Conservation (phyloP, 768 basidiomycete species). For the Agaricus blazei region DNA sequence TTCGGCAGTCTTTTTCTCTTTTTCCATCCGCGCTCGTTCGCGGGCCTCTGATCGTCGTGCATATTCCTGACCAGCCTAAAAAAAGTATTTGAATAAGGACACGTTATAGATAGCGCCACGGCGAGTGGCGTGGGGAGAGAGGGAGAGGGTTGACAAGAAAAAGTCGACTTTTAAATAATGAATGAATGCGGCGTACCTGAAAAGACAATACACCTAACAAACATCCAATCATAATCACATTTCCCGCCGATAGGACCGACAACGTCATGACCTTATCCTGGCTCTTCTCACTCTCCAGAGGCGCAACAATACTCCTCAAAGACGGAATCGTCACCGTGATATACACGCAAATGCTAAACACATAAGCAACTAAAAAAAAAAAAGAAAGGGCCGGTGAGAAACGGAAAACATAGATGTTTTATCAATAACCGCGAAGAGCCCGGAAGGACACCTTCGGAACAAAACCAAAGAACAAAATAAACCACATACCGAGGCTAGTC, state of each 20-base stretch:
- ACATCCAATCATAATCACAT: slow-evolving; percentile 73
- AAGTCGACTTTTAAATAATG: slow-evolving; percentile 2
- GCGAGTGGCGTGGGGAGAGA: not conserved
- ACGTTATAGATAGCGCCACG: not conserved
- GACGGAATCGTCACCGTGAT: slow-evolving; percentile 75
- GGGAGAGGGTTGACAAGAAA: not conserved
- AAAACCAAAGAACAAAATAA: not conserved
- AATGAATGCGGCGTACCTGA: slow-evolving; percentile 50
- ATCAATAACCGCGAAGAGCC: not conserved
- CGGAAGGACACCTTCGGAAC: not conserved
- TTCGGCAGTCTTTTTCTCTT: slow-evolving; percentile 21
- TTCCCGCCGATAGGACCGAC: slow-evolving; percentile 78
- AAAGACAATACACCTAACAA: slow-evolving; percentile 61
- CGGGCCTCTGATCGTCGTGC: slow-evolving; percentile 58
- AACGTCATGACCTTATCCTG: slow-evolving; percentile 74
- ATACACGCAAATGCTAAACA: slow-evolving; percentile 79
- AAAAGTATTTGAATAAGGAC: not conserved
- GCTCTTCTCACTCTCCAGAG: slow-evolving; percentile 50
- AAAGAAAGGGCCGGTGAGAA: not conserved
- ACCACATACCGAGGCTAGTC: slow-evolving; percentile 66
- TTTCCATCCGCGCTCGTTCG: slow-evolving; percentile 24
- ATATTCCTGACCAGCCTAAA: slow-evolving; percentile 82
- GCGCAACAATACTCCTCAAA: slow-evolving; percentile 69
- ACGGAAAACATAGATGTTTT: not conserved
- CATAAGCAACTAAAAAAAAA: slow-evolving; percentile 51